Percentiles rank a stretch among this genome's conserved stretches.
These are phyloP conservation scores for Pseudotsuga menziesii DNA, from an alignment of 75 land plant genomes.

Conservation along the genomic window DNA sequence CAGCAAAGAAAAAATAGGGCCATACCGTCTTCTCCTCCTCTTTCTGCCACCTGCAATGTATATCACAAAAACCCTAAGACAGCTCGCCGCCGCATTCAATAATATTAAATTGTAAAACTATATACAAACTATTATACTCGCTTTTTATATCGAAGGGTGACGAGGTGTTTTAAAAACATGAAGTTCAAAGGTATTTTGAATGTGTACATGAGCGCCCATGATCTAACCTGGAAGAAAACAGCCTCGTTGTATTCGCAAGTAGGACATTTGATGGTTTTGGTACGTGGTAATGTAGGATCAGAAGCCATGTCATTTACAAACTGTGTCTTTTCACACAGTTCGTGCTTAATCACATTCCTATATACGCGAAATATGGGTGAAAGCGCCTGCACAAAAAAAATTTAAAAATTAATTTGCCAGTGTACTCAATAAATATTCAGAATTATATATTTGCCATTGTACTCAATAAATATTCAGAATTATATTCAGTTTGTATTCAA, in stretches of 20 bases:
- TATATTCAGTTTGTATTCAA: no score
- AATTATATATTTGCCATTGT: no score
- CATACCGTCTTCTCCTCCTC: not conserved
- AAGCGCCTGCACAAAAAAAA: not conserved
- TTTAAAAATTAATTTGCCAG: not conserved
- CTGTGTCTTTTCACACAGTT: not conserved
- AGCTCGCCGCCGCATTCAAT: no score
- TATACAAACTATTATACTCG: no score
- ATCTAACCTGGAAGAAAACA: not conserved
- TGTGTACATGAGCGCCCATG: no score
- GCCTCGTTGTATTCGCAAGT: not conserved
- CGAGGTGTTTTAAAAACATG: no score
- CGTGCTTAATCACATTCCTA: not conserved
- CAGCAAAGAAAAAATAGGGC: not conserved
- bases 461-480: no score
- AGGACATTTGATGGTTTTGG: not conserved
- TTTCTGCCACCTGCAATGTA: not conserved
- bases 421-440: not conserved
- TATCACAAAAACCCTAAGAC: no score
- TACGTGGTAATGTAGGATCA: not conserved
- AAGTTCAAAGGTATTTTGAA: no score
- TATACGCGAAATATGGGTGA: not conserved
- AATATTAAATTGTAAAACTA: no score
- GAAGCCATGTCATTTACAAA: not conserved
- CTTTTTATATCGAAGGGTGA: no score